Conservation (phyloP, 139 green algal genomes). For the Chlamydomonas asymmetrica region DNA sequence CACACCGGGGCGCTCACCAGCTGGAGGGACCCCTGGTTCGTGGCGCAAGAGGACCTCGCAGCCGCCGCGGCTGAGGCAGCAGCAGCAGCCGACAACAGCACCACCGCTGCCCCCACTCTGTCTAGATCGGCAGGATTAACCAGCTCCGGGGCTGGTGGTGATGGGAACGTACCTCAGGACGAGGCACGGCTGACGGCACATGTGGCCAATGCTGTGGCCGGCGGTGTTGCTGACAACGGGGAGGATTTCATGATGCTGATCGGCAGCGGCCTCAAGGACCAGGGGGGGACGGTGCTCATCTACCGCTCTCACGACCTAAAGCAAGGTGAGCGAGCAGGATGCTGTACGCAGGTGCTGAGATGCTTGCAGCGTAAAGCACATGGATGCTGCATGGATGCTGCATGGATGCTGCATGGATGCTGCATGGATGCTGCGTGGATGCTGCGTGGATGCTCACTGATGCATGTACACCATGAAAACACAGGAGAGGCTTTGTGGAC, state of each 20-base stretch:
- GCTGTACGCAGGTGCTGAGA: no score
- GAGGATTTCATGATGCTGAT: constrained; percentile 45
- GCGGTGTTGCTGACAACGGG: not conserved
- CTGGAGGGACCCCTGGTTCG: constrained; percentile 45
- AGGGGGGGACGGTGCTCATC: constrained; percentile 52
- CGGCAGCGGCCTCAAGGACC: constrained; percentile 47
- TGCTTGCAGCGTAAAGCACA: no score
- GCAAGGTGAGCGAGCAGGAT: not conserved
- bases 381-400: no score
- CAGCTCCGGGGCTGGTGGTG: not conserved
- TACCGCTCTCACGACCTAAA: constrained; percentile 43
- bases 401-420: no score
- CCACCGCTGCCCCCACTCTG: not conserved
- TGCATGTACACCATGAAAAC: no score
- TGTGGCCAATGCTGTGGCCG: not conserved
- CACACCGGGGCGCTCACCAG: constrained; percentile 32
- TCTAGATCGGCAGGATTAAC: not conserved
- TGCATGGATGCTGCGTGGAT: no score
- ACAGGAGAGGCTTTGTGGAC: no score
- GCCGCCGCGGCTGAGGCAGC: not conserved
- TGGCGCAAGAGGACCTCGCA: constrained; percentile 22
- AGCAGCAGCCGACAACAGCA: no score
- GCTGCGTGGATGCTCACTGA: no score
- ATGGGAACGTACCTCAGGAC: not conserved
- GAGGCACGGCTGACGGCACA: not conserved